Evolutionary conservation across 495 filamentous ascomycete genomes (phyloP).

Genomic region (Penicillium canariense): DNA sequence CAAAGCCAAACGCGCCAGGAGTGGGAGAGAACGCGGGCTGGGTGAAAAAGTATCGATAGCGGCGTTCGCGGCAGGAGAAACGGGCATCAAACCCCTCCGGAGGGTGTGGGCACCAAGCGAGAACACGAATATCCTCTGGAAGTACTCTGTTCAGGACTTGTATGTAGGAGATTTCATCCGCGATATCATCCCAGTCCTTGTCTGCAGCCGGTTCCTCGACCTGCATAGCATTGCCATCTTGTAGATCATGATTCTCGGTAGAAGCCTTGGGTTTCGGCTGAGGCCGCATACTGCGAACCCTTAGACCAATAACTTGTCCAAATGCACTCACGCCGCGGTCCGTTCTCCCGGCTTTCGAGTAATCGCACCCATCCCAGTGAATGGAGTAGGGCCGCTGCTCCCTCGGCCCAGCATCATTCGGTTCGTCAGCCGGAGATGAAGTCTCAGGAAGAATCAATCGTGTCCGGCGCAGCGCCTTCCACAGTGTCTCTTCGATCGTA

Average conservation of each 20-base stretch:
- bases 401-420: constrained; percentile 24
- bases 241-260: constrained; percentile 14
- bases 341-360: constrained; percentile 91
- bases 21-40: constrained; percentile 78
- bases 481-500: constrained; percentile 87
- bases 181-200: constrained; percentile 65
- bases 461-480: constrained; percentile 79
- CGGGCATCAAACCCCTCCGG: constrained; percentile 81
- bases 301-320: constrained; percentile 85
- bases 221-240: constrained; percentile 22
- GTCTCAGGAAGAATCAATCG: constrained; percentile 73
- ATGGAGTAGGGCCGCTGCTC: constrained; percentile 43
- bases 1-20: constrained; percentile 35
- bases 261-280: constrained; percentile 24
- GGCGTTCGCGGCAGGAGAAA: constrained; percentile 86
- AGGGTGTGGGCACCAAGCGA: constrained; percentile 89
- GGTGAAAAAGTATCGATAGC: constrained; percentile 96
- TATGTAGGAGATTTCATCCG: constrained; percentile 81
- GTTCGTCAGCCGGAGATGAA: constrained; percentile 29
- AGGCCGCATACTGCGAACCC: constrained; percentile 76
- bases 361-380: constrained; percentile 78
- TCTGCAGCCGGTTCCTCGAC: constrained; percentile 30
- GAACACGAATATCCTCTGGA: constrained; percentile 80
- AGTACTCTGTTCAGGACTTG: constrained; percentile 80
- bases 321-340: constrained; percentile 94